Base-by-base conservation (phyloP, 805 yeast genomes). In the Clavispora carvajalis region DNA sequence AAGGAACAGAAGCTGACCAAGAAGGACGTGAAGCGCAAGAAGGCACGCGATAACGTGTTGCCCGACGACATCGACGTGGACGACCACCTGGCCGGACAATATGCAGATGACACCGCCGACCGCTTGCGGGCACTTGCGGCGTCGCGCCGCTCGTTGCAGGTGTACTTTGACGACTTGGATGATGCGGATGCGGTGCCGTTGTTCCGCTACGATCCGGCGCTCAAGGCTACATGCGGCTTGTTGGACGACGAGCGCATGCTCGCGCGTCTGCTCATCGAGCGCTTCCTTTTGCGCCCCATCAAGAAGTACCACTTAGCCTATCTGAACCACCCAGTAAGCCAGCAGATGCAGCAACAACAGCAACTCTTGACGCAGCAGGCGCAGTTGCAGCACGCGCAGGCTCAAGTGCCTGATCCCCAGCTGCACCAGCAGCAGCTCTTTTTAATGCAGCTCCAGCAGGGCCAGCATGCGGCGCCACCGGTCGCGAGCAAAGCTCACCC, bases 51-150 rank as follows among this genome's bases (percentile, higher is more conserved):
- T 36, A 52, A 59, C 7, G 58, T 60, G 34, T 57, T 66, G 44
- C 65, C 71, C 9, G 80, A 75, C 57, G 80, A 75, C 46, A 67
- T 75, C 25, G 68, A 73, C 39, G 60, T 64, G 45, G 74, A 71
- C 38, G 76, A 73, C 46, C 62, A 63, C 24, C 58, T 70, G 25
- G 76, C 80, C 5, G 59, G 65, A 5, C 60, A 63, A 38, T 74
- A 76, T 44, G 60, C 77, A 44, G 79, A 75, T 36, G 71, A 72
- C 28, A 67, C 76, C 18, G 56, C 76, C 22, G 64, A 67, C 19
- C 56, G 62, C 21, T 62, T 79, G 47, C 65, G 54, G 54, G 60
- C 48, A 16, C 60, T 62, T 49, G 60, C 64, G 19, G 65, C 57
- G 36, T 59, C 58, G 33, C 61, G 55, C 37, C 69, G 68, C 41